Percentiles rank a stretch among this genome's conserved stretches.
Conservation (phyloP, 208 protist species). For the Trypanosomatidae sp. region DNA sequence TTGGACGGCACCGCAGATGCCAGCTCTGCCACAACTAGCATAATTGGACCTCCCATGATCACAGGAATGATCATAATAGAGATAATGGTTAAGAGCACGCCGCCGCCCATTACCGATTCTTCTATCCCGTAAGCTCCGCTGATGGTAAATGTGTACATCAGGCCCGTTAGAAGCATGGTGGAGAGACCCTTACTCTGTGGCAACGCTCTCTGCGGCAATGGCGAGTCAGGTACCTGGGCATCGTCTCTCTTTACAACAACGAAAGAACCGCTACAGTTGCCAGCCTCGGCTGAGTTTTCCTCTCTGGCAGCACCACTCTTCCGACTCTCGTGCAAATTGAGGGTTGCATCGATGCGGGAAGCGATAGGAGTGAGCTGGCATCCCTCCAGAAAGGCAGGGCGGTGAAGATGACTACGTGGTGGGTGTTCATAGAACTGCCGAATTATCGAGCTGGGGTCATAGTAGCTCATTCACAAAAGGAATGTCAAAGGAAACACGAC, state of each 20-base stretch:
- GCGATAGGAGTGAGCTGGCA: background rate
- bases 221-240: background rate
- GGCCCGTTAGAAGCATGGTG: conserved; percentile 60
- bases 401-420: conserved; percentile 45
- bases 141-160: conserved; percentile 86
- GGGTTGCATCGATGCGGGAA: background rate
- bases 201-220: background rate
- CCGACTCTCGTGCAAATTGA: background rate
- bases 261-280: too few species aligned
- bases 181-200: conserved; percentile 33
- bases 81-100: conserved; percentile 60
- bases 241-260: background rate
- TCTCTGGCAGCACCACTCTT: background rate
- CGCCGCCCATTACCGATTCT: conserved; percentile 79
- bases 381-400: background rate
- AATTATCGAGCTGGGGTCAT: background rate
- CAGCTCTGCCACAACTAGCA: conserved; percentile 75
- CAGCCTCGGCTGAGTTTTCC: background rate
- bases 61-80: conserved; percentile 72
- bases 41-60: conserved; percentile 63
- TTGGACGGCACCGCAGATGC: conserved; percentile 76
- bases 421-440: conserved; percentile 77
- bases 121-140: conserved; percentile 80
- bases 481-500: background rate
- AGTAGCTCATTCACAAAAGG: conserved; percentile 6